Evolutionary conservation across 2,329 filamentous ascomycete species (phyloP), one percentile per base, ranked within the genome.

Genomic region (Gremmenia infestans): DNA sequence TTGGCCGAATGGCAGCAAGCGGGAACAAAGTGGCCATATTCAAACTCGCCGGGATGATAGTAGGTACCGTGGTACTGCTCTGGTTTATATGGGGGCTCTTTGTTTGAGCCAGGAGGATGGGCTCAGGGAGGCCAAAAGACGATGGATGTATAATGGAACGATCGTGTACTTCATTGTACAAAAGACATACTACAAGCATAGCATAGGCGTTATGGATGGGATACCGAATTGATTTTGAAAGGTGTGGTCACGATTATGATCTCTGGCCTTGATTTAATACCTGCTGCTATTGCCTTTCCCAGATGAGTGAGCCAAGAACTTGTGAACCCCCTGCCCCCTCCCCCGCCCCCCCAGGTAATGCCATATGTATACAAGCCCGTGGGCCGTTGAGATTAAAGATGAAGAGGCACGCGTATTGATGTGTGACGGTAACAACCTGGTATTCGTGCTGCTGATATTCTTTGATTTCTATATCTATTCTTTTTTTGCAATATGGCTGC

Each of bases 21-120:
- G 94, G 94, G 50, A 96, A 97, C 74, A 93, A 91, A 67, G 82
- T 96, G 42, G 93, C 94, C 15, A 87, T 97, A 40, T 73, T 99
- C 59, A 97, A 97, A 73, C 78, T 99, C 49, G 85, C 91, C 0
- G 93, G 83, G 23, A 95, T 97, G 40, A 79, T 96, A 23, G 80
- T 93, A 45, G 91, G 75, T 6, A 73, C 76, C 8, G 85, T 95
- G 48, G 66, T 97, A 52, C 72, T 91, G 55, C 68, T 96, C 40
- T 97, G 89, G 73, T 91, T 70, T 58, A 54, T 70, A 17, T 70
- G 67, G 67, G 65, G 67, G 0, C 48, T 71, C 15, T 64, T 71
- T 58, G 48, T 70, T 28, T 70, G 54, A 28, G 53, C 28, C n/a
- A 43, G n/a, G 22, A 22, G 47, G n/a, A 25, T n/a, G 39, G 40